A percentile compares a stretch with the other conserved stretches of the same genome.
Evolutionary conservation across 1,284 basidiomycete genomes (phyloP).

Genomic region (Ganoderma lucidum): DNA sequence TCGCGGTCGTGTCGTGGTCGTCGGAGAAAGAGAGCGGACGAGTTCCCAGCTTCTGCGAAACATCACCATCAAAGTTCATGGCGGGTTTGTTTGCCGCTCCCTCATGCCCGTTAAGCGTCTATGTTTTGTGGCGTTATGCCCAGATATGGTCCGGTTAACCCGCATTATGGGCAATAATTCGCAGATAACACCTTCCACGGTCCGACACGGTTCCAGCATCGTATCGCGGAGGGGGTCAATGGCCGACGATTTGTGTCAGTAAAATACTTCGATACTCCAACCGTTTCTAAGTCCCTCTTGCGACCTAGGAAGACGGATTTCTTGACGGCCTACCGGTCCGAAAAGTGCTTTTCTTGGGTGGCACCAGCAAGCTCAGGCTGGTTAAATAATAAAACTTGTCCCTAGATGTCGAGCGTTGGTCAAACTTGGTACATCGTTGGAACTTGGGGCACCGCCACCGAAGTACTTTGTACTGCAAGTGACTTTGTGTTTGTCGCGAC

Average conservation of each 20-base stretch:
- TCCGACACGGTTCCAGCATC: background rate
- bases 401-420: too few species aligned
- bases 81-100: slow-evolving; percentile 31
- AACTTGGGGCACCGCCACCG: background rate
- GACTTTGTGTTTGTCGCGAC: background rate
- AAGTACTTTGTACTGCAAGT: background rate
- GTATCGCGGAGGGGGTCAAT: background rate
- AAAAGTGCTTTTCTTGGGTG: background rate
- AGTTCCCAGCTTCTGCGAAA: slow-evolving; percentile 33
- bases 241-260: background rate
- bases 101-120: slow-evolving; percentile 20
- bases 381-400: too few species aligned
- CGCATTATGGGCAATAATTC: background rate
- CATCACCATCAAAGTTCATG: slow-evolving; percentile 35
- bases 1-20: slow-evolving; percentile 35
- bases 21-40: slow-evolving; percentile 30
- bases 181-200: background rate
- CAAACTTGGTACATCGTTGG: background rate
- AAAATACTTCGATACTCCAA: background rate
- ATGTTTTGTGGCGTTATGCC: slow-evolving; percentile 21
- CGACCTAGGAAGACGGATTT: background rate
- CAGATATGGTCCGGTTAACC: slow-evolving; percentile 8
- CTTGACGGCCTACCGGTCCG: background rate
- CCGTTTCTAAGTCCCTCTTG: background rate
- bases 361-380: too few species aligned